phyloP scores from a whole-genome alignment of 352 stramenopile species.

The Elongisporangium anandrum region DNA sequence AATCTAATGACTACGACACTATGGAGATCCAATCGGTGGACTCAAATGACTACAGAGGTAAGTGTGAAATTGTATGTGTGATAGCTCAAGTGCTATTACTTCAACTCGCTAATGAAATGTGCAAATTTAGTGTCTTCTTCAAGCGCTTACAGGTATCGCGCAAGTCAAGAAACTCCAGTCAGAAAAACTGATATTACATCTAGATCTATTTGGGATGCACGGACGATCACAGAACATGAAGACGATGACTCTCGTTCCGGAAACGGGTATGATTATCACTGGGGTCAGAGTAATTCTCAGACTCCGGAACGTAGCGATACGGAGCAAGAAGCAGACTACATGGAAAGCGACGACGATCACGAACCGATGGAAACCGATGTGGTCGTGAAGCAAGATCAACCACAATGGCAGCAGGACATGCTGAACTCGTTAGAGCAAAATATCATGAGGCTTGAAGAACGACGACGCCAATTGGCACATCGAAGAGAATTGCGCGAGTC shows the following conservation, averaged over 20 bases:
- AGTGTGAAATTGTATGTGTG: neutral
- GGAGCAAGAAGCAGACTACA: neutral
- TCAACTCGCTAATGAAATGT: neutral
- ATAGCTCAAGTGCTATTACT: neutral
- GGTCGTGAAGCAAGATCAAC: neutral
- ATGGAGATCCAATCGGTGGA: constrained; percentile 18
- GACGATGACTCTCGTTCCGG: neutral
- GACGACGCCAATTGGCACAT: neutral
- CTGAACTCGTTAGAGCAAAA: neutral
- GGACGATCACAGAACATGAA: neutral
- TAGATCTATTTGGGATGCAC: neutral
- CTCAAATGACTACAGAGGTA: constrained; percentile 10
- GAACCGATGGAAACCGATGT: neutral
- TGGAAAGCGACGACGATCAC: neutral
- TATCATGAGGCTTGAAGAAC: neutral
- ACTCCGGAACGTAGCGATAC: neutral
- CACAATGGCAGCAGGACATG: neutral
- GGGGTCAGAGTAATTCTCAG: neutral
- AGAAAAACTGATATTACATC: neutral
- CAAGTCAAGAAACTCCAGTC: neutral
- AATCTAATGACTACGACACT: constrained; percentile 22
- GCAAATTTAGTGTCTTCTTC: neutral
- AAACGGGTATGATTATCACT: neutral
- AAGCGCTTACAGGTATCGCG: neutral
- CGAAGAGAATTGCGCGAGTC: neutral